Evolutionary conservation across 2,329 filamentous ascomycete genomes (phyloP), one percentile per base, ranked within the genome.

Genomic region (Colletotrichum eremochloae): DNA sequence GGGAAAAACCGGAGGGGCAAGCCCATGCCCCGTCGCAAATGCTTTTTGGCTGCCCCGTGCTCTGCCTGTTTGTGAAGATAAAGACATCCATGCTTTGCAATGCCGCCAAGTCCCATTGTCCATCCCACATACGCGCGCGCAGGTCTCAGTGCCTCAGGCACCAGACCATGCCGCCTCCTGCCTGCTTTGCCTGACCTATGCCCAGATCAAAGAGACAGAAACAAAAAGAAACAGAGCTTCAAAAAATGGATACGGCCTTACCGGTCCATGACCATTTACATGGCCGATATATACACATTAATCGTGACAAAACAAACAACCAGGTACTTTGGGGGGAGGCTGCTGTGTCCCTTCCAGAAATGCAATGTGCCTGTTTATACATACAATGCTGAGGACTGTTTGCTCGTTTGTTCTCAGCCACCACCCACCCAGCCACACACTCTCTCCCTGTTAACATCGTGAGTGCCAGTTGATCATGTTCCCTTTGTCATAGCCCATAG

Each of bases 291-390:
- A 70, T 70, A 67, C 70, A 64, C 70, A 65, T 65, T 42, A 65
- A 55, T 60, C 60, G 33, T 56, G 53, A 69, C 52, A 72, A 53
- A 40, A 56, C 44, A 36, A 64, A 58, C 55, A 69, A 60, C 53
- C 40, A 24, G 31, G 20, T 64, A 55, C 40, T 72, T 33, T 5
- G 12, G 46, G 50, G 60, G 53, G 66, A 61, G 60, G 55, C 69
- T 72, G 69, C 67, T 72, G 66, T 58, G 55, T 69, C 70, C 70
- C 70, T 65, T 50, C 56, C 61, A 29, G 29, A 64, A 70, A 72
- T 70, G 70, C 70, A 61, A 62, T 65, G 48, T 70, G 70, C 70
- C 33, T 70, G 70, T 67, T 72, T 65, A 64, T 72, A 72, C 66
- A 56, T 72, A 72, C 67, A 70, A 69, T 24, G 55, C 48, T 48